phyloP scores from a whole-genome alignment of 176 grass and related monocot genomes.

The sorghum (Sorghum bicolor) region DNA sequence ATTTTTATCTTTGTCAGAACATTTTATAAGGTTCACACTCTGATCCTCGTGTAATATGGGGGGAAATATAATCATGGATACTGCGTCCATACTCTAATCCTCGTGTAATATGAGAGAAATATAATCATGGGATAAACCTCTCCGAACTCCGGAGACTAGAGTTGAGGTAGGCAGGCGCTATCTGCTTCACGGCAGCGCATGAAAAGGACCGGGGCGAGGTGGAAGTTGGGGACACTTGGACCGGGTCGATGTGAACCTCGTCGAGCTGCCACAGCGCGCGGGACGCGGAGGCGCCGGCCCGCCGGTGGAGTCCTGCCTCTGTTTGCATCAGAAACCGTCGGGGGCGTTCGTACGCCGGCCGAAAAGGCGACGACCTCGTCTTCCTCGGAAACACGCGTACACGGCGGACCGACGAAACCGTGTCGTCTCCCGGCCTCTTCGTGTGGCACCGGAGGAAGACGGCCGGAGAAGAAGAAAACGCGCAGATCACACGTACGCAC shows the following conservation, averaged over 20 bases:
- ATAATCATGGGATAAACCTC: too few species aligned
- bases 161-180: neutral
- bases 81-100: too few species aligned
- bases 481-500: neutral
- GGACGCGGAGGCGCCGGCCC: neutral
- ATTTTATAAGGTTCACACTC: too few species aligned
- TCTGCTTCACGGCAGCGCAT: neutral
- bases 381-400: slow-evolving; percentile 24
- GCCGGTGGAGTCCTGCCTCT: neutral
- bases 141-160: neutral
- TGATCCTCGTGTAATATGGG: too few species aligned
- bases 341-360: slow-evolving; percentile 1
- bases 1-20: too few species aligned
- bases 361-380: slow-evolving; percentile 11
- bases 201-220: neutral
- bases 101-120: neutral
- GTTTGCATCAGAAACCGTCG: neutral
- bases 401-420: neutral
- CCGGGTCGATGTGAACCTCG: slow-evolving; percentile 16
- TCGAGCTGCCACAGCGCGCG: slow-evolving; percentile 7
- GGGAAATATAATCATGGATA: too few species aligned
- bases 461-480: neutral
- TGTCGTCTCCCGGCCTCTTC: too few species aligned
- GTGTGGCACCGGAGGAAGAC: neutral
- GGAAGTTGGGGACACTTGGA: neutral